Conservation (phyloP, 495 filamentous ascomycete species). For the Umbilicaria muhlenbergii region DNA sequence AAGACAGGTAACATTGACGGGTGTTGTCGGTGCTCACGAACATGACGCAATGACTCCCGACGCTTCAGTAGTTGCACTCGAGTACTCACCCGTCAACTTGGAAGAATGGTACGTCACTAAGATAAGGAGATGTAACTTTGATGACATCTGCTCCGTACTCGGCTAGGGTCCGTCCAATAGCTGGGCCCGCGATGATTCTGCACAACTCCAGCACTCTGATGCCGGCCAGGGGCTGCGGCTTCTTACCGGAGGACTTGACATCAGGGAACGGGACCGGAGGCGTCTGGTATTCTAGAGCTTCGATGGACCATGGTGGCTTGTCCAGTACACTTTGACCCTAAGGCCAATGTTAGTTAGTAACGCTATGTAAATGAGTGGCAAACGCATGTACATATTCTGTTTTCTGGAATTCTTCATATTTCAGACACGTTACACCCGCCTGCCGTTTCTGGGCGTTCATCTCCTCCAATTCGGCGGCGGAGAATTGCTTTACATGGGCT, state of each 20-base stretch:
- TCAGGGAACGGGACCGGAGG: conserved; percentile 37
- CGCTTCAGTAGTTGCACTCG: too few relatives aligned
- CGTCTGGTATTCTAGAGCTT: conserved; percentile 26
- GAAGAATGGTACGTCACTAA: conserved; percentile 66
- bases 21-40: too few relatives aligned
- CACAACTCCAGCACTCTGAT: conserved; percentile 51
- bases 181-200: conserved; percentile 44
- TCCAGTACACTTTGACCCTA: conserved; percentile 21
- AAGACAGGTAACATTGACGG: too few relatives aligned
- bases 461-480: conserved; percentile 43
- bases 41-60: too few relatives aligned
- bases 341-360: conserved; percentile 5
- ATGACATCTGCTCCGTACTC: conserved; percentile 54
- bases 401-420: conserved; percentile 45
- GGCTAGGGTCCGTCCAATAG: conserved; percentile 47
- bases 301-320: conserved; percentile 29
- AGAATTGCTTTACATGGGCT: conserved; percentile 44
- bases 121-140: conserved; percentile 51
- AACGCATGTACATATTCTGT: conserved; percentile 34
- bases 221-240: conserved; percentile 15
- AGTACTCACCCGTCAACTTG: conserved; percentile 38
- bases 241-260: conserved; percentile 1
- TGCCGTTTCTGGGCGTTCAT: conserved; percentile 47
- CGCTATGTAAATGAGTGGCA: conserved; percentile 5
- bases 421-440: conserved; percentile 50